Evolutionary conservation across 768 basidiomycete species (phyloP).

Genomic region (Podaxis mareebaensis): DNA sequence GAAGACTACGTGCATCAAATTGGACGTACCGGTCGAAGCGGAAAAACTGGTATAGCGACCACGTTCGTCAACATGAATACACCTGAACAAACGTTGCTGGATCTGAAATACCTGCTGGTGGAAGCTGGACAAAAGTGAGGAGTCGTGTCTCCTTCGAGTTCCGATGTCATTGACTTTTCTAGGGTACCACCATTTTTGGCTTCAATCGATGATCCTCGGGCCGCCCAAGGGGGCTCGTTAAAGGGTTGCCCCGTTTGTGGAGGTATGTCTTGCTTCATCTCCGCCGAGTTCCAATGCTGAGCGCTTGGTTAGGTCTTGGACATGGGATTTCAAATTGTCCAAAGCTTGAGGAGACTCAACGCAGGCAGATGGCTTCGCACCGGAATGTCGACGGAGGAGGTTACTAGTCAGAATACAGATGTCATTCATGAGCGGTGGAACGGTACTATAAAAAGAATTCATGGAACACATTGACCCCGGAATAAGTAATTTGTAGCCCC

Average conservation of each 20-base stretch:
- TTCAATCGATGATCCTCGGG: slow-evolving; percentile 89
- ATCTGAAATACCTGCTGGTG: slow-evolving; percentile 94
- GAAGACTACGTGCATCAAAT: slow-evolving; percentile 99
- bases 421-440: neutral
- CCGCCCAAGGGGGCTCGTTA: slow-evolving; percentile 71
- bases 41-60: slow-evolving; percentile 98
- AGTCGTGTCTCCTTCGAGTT: neutral
- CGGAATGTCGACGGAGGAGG: slow-evolving; percentile 69
- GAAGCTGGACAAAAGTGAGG: slow-evolving; percentile 96
- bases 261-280: slow-evolving; percentile 45
- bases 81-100: slow-evolving; percentile 91
- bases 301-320: slow-evolving; percentile 68
- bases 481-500: too few relatives aligned
- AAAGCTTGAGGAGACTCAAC: slow-evolving; percentile 91
- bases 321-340: slow-evolving; percentile 95
- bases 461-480: too few relatives aligned
- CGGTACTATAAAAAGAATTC: too few relatives aligned
- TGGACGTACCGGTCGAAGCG: slow-evolving; percentile 95
- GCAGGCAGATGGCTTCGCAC: slow-evolving; percentile 89
- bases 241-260: slow-evolving; percentile 97
- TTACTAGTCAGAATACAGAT: slow-evolving; percentile 13
- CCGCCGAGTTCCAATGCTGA: slow-evolving; percentile 1
- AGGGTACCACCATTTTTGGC: slow-evolving; percentile 94
- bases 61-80: slow-evolving; percentile 99
- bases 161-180: slow-evolving; percentile 18